Evolutionary conservation across 441 rosid genomes (phyloP), one percentile per base, ranked within the genome.

Genomic region (Adansonia rubrostipa): DNA sequence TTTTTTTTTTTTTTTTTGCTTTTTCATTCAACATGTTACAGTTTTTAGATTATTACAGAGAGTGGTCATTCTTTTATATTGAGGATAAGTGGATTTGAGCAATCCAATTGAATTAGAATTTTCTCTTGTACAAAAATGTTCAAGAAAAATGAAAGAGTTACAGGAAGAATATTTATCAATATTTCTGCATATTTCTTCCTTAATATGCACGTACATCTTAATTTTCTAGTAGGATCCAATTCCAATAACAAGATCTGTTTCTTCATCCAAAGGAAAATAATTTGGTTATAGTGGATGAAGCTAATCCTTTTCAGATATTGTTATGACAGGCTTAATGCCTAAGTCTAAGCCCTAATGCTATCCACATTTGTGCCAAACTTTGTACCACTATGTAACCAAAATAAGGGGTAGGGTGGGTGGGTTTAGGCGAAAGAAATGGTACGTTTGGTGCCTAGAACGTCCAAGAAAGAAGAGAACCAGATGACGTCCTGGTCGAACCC

Each of bases 401-500:
- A 36, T 36, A 36, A 36, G 40, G 40, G 40, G 40, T 2, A 2
- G 40, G 40, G 40, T 4, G 40, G 40, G 40, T 4, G 40, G 40
- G 40, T 36, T 36, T 36, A 36, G 40, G 40, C 5, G 44, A 81
- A 44, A 44, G 28, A 45, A n/a, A 20, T 42, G 13, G 54, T 45
- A 17, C 53, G 36, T 77, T 76, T 94, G 54, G 62, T 92, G 62
- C 89, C 88, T 3, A 93, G 89, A n/a, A 84, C 88, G 8, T 88
- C 87, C 60, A 19, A 66, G 48, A 85, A 84, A 83, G 85, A 80
- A 74, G 83, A 87, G 15, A 14, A 15, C 19, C 93, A 92, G 76
- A 74, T 88, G 79, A 78, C 82, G 82, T 92, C 97, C 3, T 0
- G 60, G 7, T 90, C 93, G 0, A 92, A 92, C 65, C 97, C 97